These are phyloP conservation scores for Epicoccum nigrum DNA, from an alignment of 2,329 filamentous ascomycete species.

Conservation along the genomic window DNA sequence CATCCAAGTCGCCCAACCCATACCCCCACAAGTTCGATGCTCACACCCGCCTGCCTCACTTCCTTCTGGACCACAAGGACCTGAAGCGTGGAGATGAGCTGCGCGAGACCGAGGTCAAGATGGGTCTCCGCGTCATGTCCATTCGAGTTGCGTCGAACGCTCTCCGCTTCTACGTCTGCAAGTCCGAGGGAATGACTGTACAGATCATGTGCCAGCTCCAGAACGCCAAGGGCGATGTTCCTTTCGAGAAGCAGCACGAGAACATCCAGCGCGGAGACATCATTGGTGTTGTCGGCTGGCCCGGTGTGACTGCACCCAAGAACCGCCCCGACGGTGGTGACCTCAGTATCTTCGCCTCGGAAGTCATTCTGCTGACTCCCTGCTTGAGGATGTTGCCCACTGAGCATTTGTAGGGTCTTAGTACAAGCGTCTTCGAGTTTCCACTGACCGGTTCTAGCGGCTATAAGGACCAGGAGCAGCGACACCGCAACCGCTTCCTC, in stretches of 20 bases:
- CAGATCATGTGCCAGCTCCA: conserved; percentile 94
- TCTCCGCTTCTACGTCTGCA: conserved; percentile 48
- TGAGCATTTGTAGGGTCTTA: conserved; percentile 46
- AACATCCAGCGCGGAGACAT: conserved; percentile 89
- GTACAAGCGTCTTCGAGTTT: not conserved
- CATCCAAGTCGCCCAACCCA: conserved; percentile 76
- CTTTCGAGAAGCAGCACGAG: conserved; percentile 89
- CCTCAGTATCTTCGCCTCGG: conserved; percentile 88
- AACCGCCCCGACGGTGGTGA: conserved; percentile 68
- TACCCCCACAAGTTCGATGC: conserved; percentile 93
- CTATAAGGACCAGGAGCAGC: conserved; percentile 93
- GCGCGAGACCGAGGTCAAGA: conserved; percentile 74
- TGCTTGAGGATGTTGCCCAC: conserved; percentile 90
- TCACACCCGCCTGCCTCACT: conserved; percentile 81
- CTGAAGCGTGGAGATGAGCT: conserved; percentile 88
- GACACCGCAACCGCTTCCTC: conserved; percentile 90
- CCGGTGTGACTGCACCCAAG: conserved; percentile 86
- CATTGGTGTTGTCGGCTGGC: conserved; percentile 84
- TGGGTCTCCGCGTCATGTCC: conserved; percentile 83
- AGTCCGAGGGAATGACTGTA: conserved; percentile 74
- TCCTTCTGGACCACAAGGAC: conserved; percentile 75
- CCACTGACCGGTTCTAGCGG: conserved; percentile 52
- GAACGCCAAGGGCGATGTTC: conserved; percentile 69
- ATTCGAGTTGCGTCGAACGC: conserved; percentile 31
- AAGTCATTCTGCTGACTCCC: conserved; percentile 84